These are phyloP conservation scores for Geranium incanum DNA, from an alignment of 441 rosid species.

Conservation along the genomic window DNA sequence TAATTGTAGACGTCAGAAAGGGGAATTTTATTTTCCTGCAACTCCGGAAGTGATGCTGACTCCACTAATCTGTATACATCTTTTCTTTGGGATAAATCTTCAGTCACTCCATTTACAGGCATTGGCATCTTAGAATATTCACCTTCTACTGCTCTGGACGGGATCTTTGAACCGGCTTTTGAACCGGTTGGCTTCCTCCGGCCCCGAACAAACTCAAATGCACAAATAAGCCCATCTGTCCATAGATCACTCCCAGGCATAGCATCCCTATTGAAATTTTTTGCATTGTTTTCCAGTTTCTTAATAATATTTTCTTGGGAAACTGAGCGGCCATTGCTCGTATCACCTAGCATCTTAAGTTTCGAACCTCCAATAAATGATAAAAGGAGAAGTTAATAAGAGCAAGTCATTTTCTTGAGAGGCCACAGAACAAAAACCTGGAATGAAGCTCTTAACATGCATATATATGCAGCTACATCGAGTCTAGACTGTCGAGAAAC, in stretches of 20 bases:
- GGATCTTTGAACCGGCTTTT: slow-evolving; percentile 27
- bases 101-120: slow-evolving; percentile 28
- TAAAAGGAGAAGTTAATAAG: background rate
- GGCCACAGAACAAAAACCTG: background rate
- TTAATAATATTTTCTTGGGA: slow-evolving; percentile 23
- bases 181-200: slow-evolving; percentile 32
- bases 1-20: slow-evolving; percentile 34
- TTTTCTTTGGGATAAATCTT: slow-evolving; percentile 24
- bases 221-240: slow-evolving; percentile 84
- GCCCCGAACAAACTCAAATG: slow-evolving; percentile 61
- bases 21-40: slow-evolving; percentile 27
- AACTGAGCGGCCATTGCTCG: slow-evolving; percentile 21
- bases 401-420: background rate
- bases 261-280: slow-evolving; percentile 30
- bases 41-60: slow-evolving; percentile 20
- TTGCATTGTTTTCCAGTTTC: slow-evolving; percentile 30
- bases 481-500: background rate
- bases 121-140: slow-evolving; percentile 26
- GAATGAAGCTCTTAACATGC: background rate
- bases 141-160: slow-evolving; percentile 16
- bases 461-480: background rate
- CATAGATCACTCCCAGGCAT: slow-evolving; percentile 53
- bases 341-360: slow-evolving; percentile 7
- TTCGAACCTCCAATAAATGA: background rate
- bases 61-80: slow-evolving; percentile 27